Evolutionary conservation across 441 rosid genomes (phyloP), one percentile per base, ranked within the genome.

Genomic region (Theobroma grandiflorum): DNA sequence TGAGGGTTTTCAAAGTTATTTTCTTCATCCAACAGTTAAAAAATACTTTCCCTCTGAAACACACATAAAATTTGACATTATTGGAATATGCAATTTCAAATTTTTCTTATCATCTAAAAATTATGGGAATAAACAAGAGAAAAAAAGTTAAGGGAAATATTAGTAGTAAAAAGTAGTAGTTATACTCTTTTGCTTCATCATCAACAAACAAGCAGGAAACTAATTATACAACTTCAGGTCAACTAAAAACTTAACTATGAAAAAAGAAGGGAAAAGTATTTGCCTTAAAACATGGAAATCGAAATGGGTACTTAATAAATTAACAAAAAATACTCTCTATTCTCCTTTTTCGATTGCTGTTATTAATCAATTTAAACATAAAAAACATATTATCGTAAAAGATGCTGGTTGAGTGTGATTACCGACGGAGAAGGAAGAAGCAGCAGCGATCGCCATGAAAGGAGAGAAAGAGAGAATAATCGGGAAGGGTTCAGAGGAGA

Each of bases 401-500:
- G 7, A 58, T 11, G 8, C 10, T 8, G 31, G 10, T 62, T 62
- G 66, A 35, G 42, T 59, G 80, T 40, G n/a, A 61, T 76, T 92
- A 91, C 96, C 92, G 37, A 89, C 75, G 72, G 89, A 72, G 84
- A 93, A 85, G 62, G 95, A 84, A 85, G 97, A 82, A 86, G 93
- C 88, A 78, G 89, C 94, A 0, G 92, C 89, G 87, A 93, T 90
- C 96, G 91, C 90, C 97, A 92, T 95, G 83, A 81, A 79, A 84
- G 76, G 78, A 76, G 55, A 58, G 6, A 15, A 45, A 45, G 8
- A 45, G 68, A 1, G 16, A 33, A 55, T 8, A 82, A 81, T 81
- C 77, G 49, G 81, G 67, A 82, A 64, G 38, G 74, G 22, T 63
- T 42, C 75, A 63, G 52, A 70, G 4, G 53, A 74, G 82, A 80